A percentile compares a stretch with the other conserved stretches of the same genome.
Conservation (phyloP, 768 basidiomycete genomes). For the Pleurotus djamor region DNA sequence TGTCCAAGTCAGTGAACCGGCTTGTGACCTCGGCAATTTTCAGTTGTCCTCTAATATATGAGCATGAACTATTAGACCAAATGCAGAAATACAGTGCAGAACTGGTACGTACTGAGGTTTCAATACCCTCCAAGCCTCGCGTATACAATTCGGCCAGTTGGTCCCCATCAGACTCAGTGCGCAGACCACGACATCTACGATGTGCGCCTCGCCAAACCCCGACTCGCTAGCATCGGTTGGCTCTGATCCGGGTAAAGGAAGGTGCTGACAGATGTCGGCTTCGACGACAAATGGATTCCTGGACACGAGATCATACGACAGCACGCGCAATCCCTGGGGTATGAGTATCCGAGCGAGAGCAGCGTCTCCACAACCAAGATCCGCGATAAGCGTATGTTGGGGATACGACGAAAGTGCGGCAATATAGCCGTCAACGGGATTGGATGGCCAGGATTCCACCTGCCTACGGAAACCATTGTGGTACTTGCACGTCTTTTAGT, state of each 20-base stretch:
- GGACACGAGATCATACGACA: conserved; percentile 82
- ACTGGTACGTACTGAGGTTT: conserved; percentile 57
- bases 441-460: conserved; percentile 91
- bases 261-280: conserved; percentile 79
- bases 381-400: conserved; percentile 72
- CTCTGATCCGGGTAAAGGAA: conserved; percentile 87
- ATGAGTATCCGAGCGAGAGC: conserved; percentile 74
- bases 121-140: conserved; percentile 88
- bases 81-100: not conserved
- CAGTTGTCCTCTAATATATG: conserved; percentile 61
- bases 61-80: not conserved
- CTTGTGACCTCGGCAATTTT: conserved; percentile 90
- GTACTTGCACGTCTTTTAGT: conserved; percentile 54
- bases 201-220: conserved; percentile 55
- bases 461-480: conserved; percentile 91
- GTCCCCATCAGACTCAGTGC: conserved; percentile 96
- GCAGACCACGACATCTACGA: conserved; percentile 92
- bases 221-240: conserved; percentile 28
- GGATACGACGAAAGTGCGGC: conserved; percentile 63
- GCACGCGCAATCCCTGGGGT: conserved; percentile 63
- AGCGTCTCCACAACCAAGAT: conserved; percentile 96
- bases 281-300: conserved; percentile 76
- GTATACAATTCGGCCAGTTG: conserved; percentile 91
- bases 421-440: conserved; percentile 86
- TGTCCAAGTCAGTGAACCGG: conserved; percentile 67